Conservation (phyloP, 2,329 filamentous ascomycete genomes). For the Neofusicoccum sp. region DNA sequence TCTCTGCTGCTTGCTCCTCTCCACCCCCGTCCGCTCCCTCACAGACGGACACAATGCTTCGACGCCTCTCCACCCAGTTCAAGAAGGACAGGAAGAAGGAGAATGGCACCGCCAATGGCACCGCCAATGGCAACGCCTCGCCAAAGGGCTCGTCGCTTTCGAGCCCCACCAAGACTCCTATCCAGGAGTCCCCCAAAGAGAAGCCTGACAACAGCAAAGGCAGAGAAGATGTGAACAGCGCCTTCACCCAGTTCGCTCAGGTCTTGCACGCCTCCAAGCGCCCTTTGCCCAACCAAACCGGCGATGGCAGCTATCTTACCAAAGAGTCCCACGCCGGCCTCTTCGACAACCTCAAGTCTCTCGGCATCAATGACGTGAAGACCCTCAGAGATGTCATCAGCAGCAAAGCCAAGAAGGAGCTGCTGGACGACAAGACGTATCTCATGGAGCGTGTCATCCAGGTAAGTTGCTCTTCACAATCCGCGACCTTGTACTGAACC, state of each 20-base stretch:
- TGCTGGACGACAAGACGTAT: slow-evolving; percentile 75
- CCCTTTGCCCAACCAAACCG: slow-evolving; percentile 24
- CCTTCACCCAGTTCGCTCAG: slow-evolving; percentile 25
- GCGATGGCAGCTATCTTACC: slow-evolving; percentile 34
- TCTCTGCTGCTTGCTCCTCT: neutral
- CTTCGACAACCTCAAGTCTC: slow-evolving; percentile 59
- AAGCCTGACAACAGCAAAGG: slow-evolving; percentile 10
- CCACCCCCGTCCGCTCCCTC: neutral
- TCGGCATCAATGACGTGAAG: slow-evolving; percentile 51
- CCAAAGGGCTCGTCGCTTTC: slow-evolving; percentile 8
- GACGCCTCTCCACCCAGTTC: slow-evolving; percentile 25
- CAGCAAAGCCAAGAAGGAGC: slow-evolving; percentile 64
- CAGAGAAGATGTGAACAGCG: slow-evolving; percentile 19
- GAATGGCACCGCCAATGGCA: slow-evolving; percentile 21
- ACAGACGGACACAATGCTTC: slow-evolving; percentile 19
- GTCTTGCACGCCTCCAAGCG: slow-evolving; percentile 25
- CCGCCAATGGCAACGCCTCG: neutral
- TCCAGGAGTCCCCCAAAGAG: slow-evolving; percentile 26
- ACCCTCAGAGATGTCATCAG: slow-evolving; percentile 60
- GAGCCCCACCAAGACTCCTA: slow-evolving; percentile 9
- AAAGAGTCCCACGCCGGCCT: slow-evolving; percentile 54
- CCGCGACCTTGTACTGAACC: neutral
- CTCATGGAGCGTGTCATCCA: slow-evolving; percentile 74
- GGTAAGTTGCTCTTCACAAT: slow-evolving; percentile 32
- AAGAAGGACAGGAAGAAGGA: slow-evolving; percentile 27